Evolutionary conservation across 257 asterid genomes (phyloP).

Genomic region (Salvia splendens): DNA sequence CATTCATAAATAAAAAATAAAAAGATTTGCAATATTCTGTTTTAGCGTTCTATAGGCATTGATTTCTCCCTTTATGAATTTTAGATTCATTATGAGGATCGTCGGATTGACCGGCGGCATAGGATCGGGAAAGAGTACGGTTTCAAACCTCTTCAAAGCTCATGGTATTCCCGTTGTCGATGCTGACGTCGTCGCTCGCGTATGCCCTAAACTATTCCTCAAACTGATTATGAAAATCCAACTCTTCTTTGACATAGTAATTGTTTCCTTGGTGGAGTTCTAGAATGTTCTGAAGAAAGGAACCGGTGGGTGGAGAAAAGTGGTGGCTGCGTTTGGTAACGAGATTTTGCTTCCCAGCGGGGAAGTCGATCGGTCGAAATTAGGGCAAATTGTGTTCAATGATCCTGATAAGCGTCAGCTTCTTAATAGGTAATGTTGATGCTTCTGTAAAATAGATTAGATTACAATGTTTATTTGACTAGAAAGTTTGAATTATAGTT

Average conservation of each 20-base stretch:
- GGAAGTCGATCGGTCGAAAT: conserved; percentile 85
- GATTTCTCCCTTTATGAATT: too few relatives aligned
- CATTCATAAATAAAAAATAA: too few relatives aligned
- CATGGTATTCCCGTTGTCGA: conserved; percentile 80
- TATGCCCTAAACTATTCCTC: conserved; percentile 38
- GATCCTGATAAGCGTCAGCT: conserved; percentile 80
- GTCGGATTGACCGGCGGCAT: conserved; percentile 91
- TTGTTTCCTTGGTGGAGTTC: conserved; percentile 29
- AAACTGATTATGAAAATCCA: background rate
- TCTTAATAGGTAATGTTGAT: conserved; percentile 62
- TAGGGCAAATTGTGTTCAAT: conserved; percentile 79
- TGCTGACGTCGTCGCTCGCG: conserved; percentile 86
- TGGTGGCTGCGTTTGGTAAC: conserved; percentile 74
- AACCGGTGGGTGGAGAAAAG: conserved; percentile 88
- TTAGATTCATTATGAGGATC: conserved; percentile 72
- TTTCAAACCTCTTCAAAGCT: conserved; percentile 74
- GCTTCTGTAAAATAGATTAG: background rate
- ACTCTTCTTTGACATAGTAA: background rate
- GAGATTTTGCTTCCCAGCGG: conserved; percentile 70
- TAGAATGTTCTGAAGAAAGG: conserved; percentile 78
- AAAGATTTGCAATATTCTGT: too few relatives aligned
- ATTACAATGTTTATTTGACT: conserved; percentile 5
- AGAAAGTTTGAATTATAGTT: background rate
- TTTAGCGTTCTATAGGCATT: too few relatives aligned
- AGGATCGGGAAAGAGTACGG: conserved; percentile 85